phyloP scores from a whole-genome alignment of 106 monocot species.

The Narthecium ossifragum region DNA sequence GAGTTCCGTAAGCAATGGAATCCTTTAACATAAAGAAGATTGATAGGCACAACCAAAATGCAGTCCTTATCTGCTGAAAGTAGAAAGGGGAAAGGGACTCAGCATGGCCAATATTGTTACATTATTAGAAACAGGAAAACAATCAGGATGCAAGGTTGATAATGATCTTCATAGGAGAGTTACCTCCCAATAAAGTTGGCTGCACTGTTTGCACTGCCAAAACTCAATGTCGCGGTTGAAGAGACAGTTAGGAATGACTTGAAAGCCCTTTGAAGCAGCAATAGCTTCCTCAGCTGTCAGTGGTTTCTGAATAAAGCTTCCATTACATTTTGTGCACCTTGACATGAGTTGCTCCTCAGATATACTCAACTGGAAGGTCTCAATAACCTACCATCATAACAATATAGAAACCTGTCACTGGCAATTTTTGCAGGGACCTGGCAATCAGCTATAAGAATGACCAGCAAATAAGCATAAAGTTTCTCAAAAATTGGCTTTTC shows the following conservation, averaged over 20 bases:
- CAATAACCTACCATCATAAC: slow-evolving; percentile 65
- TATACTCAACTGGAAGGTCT: slow-evolving; percentile 73
- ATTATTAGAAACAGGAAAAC: not conserved
- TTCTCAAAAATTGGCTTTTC: no score
- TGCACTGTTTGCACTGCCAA: slow-evolving; percentile 89
- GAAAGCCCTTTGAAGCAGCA: slow-evolving; percentile 83
- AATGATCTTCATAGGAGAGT: slow-evolving; percentile 1
- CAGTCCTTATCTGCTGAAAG: not conserved
- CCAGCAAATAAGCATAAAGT: no score
- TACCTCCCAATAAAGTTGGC: slow-evolving; percentile 98
- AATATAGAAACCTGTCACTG: no score
- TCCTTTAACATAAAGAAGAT: not conserved
- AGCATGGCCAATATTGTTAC: no score
- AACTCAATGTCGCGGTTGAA: slow-evolving; percentile 78
- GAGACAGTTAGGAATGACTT: slow-evolving; percentile 80
- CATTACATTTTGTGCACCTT: slow-evolving; percentile 97
- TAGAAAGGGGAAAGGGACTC: not conserved
- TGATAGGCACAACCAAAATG: not conserved
- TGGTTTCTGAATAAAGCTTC: slow-evolving; percentile 87
- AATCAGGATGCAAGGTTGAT: not conserved
- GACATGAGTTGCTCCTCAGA: slow-evolving; percentile 90
- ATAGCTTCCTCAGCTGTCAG: slow-evolving; percentile 80
- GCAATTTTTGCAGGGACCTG: no score
- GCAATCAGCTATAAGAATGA: no score
- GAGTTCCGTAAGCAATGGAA: not conserved